Evolutionary conservation across 2,329 filamentous ascomycete genomes (phyloP), one percentile per base, ranked within the genome.

Genomic region (Neopestalotiopsis sp.): DNA sequence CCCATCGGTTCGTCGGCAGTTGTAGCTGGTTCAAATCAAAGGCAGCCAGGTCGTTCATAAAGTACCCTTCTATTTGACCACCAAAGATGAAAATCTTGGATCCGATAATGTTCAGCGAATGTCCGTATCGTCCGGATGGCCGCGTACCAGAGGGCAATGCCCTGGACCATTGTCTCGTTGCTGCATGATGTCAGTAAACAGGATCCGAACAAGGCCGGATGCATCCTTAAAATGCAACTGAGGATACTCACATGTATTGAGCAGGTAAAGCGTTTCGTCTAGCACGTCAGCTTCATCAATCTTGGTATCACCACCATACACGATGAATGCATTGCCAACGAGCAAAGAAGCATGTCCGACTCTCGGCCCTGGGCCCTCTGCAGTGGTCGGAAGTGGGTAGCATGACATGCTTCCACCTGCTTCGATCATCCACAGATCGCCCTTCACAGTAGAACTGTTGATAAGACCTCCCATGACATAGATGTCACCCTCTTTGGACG

Each of bases 81-180:
- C 96, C 96, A 78, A 99, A 99, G 38, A 99, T 93, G 82, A 94
- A 99, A 58, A 99, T 95, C 79, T 97, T 98, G 70, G 96, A 98
- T 32, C 95, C 95, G 2, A 99, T 84, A 56, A 99, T 98, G 78
- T 98, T 99, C 71, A 99, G 82, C 0, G 96, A 97, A 79, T 99
- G 96, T 5, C 97, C 96, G 75, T 99, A 99, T 73, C 96, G 92
- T 63, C 96, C 96, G 5, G 94, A 90, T 1, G 96, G 96, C 69
- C 95, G 89, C 49, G 92, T 89, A 1, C 95, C 95, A 13, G 94
- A 91, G 6, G 97, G 96, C 61, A 97, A 88, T 57, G 96, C 95
- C 80, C 95, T 89, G 68, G 97, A 98, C 96, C 96, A 99, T 85
- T 99, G 96, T 76, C 96, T 93, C 68, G 96, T 98, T 71, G 96